Evolutionary conservation across 2,329 filamentous ascomycete genomes (phyloP), one percentile per base, ranked within the genome.

Genomic region (Reticulascus tulasneorum): DNA sequence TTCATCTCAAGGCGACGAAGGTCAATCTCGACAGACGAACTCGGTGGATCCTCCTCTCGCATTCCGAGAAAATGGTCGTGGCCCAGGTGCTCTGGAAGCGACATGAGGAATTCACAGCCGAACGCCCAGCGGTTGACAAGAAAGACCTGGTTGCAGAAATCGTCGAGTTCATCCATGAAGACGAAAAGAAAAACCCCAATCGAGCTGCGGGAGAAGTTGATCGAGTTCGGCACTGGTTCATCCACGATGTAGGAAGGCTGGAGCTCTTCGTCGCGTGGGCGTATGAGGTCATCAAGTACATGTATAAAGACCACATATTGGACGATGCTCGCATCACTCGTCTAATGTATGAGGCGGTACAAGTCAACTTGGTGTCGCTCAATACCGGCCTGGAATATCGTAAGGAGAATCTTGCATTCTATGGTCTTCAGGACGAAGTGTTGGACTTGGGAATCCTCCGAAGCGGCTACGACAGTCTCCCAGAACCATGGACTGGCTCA

Each of bases 1-100:
- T 70, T 3, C 80, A 93, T 47, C 64, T 97, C 10, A 73, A 75
- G 44, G 72, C 73, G 6, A 79, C 82, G 21, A 81, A 80, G 41
- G 71, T 79, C 18, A 67, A 77, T 4, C 59, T 97, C 6, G 78
- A 84, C 45, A 76, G 79, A 25, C 66, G 65, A 17, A 82, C 82
- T 2, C 80, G 81, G 48, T 97, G 90, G 89, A 73, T 75, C 44
- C 63, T 98, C 21, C 67, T 98, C n/a, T 86, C 82, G 71, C 82
- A 91, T 52, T 91, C 91, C 0, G 93, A 98, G 59, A 95, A 90
- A 60, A 75, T 97, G 64, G 79, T 84, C 27, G 86, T 89, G 23
- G 87, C 88, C 13, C 74, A 77, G 42, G 72, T 79, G 29, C 71
- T 97, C 23, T 97, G 91, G 89, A 81, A 80, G 44, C 71, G 78